Base-by-base conservation (phyloP, 805 yeast genomes). In the Huiozyma sinensis region DNA sequence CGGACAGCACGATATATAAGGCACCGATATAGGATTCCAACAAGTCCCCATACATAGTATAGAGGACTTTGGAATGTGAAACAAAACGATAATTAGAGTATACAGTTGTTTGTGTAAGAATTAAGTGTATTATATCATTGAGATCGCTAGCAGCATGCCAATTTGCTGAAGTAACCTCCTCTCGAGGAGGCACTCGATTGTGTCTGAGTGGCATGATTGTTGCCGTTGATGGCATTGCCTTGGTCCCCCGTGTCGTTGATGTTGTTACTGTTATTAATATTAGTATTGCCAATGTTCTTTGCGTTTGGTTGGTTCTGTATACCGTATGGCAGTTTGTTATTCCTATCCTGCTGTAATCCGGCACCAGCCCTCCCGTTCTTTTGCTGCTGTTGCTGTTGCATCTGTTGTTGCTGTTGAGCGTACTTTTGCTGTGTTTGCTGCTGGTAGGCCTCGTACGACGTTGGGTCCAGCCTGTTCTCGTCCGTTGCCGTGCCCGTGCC, bases 371-470 rank as follows among this genome's bases (percentile, higher is more conserved):
- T 42, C 36, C 33, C 27, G 13, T 35, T 36, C 28, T 42, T 47
- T 38, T 48, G 52, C 28, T 39, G 42, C 24, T 38, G 40, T 35
- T 42, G 48, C 36, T 39, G 37, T n/a, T 46, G 44, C 17, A 44
- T 46, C 28, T 45, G 47, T 38, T 46, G 47, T 30, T 47, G 60
- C 46, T 58, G 58, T 43, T 59, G 64, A 37, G 60, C 58, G 40
- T 60, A 61, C 44, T 61, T 61, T 40, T 57, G 64, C 47, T 62
- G 64, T 24, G 65, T 57, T 50, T 62, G 66, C 41, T 61, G 64
- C 46, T 61, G 65, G 48, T 62, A 63, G 36, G 66, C 66, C 46
- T 63, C 66, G 44, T 63, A 63, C 6, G 67, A 63, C 10, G 72
- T 68, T 40, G 72, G 72, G 50, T 69, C 72, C 47, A 69, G 58